Evolutionary conservation across 2,329 filamentous ascomycete species (phyloP).

Genomic region (Diplodia corticola): DNA sequence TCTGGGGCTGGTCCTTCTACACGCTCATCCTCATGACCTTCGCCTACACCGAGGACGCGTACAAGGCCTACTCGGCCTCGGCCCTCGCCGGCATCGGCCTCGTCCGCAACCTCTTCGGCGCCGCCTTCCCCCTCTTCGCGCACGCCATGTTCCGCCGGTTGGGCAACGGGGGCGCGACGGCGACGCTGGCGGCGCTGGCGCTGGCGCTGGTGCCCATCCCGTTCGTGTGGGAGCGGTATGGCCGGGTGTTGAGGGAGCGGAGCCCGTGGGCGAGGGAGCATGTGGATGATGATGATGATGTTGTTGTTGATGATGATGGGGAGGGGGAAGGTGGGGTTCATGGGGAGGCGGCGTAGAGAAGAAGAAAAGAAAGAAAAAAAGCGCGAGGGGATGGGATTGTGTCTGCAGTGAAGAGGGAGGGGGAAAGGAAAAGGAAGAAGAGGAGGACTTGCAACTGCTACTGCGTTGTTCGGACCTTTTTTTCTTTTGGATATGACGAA

Average conservation of each 20-base stretch:
- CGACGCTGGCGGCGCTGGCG: conserved; percentile 34
- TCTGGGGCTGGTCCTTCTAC: conserved; percentile 55
- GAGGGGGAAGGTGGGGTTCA: background rate
- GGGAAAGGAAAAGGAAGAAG: too few species aligned
- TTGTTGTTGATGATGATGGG: background rate
- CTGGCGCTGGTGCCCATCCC: conserved; percentile 36
- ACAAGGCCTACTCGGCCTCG: conserved; percentile 47
- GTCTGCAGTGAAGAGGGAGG: too few species aligned
- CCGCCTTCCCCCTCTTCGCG: conserved; percentile 37
- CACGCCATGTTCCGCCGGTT: conserved; percentile 33
- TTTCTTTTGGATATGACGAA: too few species aligned
- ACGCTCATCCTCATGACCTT: conserved; percentile 53
- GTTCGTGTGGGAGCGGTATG: conserved; percentile 37
- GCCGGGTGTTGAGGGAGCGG: conserved; percentile 36
- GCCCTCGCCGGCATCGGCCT: conserved; percentile 46
- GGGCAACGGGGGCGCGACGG: conserved; percentile 36
- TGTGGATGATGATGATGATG: conserved; percentile 37
- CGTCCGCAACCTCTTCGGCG: conserved; percentile 41
- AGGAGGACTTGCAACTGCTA: too few species aligned
- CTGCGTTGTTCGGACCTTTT: too few species aligned
- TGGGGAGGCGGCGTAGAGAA: background rate
- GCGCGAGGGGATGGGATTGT: too few species aligned
- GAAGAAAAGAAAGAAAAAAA: too few species aligned
- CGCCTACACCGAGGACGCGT: conserved; percentile 52
- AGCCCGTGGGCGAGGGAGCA: conserved; percentile 44